Conservation (phyloP, 192 early-diverging fungal species). For the Geranomyces variabilis region DNA sequence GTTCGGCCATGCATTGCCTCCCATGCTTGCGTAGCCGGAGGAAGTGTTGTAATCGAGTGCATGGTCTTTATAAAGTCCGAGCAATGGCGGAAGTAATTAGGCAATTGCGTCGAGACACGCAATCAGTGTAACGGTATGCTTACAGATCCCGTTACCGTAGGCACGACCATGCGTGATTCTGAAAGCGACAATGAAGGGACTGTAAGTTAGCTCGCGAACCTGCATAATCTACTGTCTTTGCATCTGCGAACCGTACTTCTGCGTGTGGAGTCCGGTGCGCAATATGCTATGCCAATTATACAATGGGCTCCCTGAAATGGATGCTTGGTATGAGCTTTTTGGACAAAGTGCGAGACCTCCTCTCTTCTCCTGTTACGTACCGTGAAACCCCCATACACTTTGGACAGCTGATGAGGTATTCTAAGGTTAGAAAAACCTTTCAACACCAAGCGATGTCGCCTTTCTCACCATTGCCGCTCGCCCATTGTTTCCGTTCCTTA, state of each 20-base stretch:
- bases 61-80: slow-evolving; percentile 21
- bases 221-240: background rate
- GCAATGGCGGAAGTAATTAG: background rate
- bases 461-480: slow-evolving; percentile 4
- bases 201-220: background rate
- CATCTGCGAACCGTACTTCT: slow-evolving; percentile 7
- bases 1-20: slow-evolving; percentile 34
- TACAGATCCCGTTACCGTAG: slow-evolving; percentile 51
- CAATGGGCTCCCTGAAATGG: slow-evolving; percentile 31
- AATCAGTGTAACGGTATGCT: background rate
- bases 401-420: slow-evolving; percentile 16
- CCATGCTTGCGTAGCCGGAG: slow-evolving; percentile 13
- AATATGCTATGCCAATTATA: slow-evolving; percentile 54
- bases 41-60: slow-evolving; percentile 30
- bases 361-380: slow-evolving; percentile 25
- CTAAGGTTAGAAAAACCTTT: background rate
- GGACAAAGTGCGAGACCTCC: background rate
- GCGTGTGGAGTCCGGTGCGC: slow-evolving; percentile 43
- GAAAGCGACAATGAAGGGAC: slow-evolving; percentile 5
- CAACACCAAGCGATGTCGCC: background rate
- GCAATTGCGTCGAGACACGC: background rate
- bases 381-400: slow-evolving; percentile 39
- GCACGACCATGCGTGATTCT: slow-evolving; percentile 48
- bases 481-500: slow-evolving; percentile 26
- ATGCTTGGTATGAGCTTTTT: background rate